phyloP scores from a whole-genome alignment of 257 asterid species.

The Linaria vulgaris region DNA sequence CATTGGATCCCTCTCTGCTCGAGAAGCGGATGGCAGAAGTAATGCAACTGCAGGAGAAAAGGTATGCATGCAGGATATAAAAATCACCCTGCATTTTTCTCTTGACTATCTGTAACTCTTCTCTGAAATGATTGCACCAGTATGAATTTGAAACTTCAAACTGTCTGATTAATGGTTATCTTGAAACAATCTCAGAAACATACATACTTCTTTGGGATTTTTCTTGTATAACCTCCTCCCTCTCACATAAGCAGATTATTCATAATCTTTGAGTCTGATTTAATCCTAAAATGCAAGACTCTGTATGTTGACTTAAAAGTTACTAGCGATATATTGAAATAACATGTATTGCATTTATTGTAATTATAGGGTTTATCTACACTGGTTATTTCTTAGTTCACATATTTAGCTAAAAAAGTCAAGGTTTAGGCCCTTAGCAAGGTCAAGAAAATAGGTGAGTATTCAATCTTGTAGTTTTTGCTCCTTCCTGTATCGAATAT shows the following conservation, averaged over 20 bases:
- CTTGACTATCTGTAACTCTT: not conserved
- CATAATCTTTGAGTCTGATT: constrained; percentile 8
- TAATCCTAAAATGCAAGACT: not conserved
- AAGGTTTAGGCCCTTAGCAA: not conserved
- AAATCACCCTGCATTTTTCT: constrained; percentile 8
- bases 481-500: constrained; percentile 3
- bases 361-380: not conserved
- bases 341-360: too few relatives aligned
- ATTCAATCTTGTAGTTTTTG: not conserved
- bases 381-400: not conserved
- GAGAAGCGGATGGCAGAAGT: constrained; percentile 98
- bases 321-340: constrained; percentile 2
- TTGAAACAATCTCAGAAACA: constrained; percentile 6
- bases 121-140: not conserved
- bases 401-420: not conserved
- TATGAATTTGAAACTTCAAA: constrained; percentile 18
- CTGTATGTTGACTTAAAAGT: not conserved
- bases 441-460: not conserved
- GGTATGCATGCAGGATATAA: constrained; percentile 41
- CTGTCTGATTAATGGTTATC: constrained; percentile 23
- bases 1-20: constrained; percentile 90
- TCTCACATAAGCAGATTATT: constrained; percentile 1
- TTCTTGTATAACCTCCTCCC: not conserved
- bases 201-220: not conserved
- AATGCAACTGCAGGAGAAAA: constrained; percentile 82